Percentiles rank a stretch among this genome's conserved stretches.
phyloP scores from a whole-genome alignment of 139 green algal species.

The Chlorella vulgaris region DNA sequence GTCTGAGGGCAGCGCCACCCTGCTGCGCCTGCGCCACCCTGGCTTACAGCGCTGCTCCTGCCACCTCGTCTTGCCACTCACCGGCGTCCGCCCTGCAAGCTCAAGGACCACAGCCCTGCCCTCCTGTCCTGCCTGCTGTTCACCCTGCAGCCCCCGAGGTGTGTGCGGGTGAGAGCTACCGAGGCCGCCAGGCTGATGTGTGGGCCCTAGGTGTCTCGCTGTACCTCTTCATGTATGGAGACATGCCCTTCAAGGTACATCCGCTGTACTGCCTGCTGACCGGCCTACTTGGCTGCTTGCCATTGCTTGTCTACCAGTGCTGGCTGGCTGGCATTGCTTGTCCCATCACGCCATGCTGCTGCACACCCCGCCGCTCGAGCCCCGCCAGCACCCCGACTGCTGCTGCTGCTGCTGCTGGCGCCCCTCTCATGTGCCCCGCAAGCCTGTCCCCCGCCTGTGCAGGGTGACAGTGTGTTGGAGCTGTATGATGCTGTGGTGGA shows the following conservation, averaged over 20 bases:
- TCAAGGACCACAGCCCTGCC: background rate
- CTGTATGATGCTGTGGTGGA: conserved; percentile 46
- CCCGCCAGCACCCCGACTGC: no score
- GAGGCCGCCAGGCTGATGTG: conserved; percentile 70
- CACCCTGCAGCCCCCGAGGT: conserved; percentile 55
- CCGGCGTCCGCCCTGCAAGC: no score
- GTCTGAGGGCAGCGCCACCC: background rate
- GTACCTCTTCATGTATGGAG: conserved; percentile 82
- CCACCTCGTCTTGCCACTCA: background rate
- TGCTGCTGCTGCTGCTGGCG: no score
- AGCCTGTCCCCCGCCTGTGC: no score
- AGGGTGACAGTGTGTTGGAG: conserved; percentile 29
- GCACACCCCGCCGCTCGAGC: no score
- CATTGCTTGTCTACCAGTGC: background rate
- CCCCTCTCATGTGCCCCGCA: no score
- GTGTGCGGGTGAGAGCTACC: conserved; percentile 53
- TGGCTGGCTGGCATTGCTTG: background rate
- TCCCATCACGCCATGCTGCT: no score
- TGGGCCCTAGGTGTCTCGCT: conserved; percentile 86
- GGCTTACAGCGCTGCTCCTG: background rate
- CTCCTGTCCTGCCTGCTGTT: background rate
- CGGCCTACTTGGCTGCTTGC: background rate
- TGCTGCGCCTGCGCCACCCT: background rate
- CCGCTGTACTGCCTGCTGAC: background rate
- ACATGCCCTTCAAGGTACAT: conserved; percentile 44